These are phyloP conservation scores for Saccharomyces cerevisiae DNA, from an alignment of 805 yeast genomes.

Conservation along the genomic window DNA sequence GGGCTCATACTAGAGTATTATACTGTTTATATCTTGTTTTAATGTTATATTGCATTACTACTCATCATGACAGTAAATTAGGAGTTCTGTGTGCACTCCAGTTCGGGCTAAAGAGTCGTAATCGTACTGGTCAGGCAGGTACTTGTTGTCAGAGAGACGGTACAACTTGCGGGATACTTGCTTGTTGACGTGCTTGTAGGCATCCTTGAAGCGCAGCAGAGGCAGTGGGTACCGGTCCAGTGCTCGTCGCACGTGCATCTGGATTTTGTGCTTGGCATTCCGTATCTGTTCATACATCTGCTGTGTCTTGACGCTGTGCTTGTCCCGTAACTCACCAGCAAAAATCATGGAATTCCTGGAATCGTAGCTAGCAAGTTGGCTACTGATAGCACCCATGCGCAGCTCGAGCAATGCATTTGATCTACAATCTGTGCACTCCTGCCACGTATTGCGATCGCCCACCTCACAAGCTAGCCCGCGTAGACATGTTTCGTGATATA, in stretches of 20 bases:
- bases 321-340: conserved; percentile 7
- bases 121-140: conserved; percentile 7
- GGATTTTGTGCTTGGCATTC: conserved; percentile 49
- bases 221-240: conserved; percentile 37
- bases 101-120: conserved; percentile 13
- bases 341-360: conserved; percentile 1
- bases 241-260: conserved; percentile 45
- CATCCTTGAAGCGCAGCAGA: conserved; percentile 17
- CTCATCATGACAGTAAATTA: background rate
- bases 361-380: background rate
- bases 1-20: background rate
- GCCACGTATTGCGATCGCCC: conserved; percentile 15
- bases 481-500: conserved; percentile 22
- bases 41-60: background rate
- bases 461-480: conserved; percentile 17
- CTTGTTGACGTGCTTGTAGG: conserved; percentile 56
- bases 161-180: conserved; percentile 55
- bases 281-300: conserved; percentile 4
- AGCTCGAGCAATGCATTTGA: background rate
- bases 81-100: conserved; percentile 6
- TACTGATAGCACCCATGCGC: background rate
- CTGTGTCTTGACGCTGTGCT: conserved; percentile 2
- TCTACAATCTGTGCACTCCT: conserved; percentile 16
- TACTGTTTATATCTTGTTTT: background rate
- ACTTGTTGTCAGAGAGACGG: conserved; percentile 23